Evolutionary conservation across 495 filamentous ascomycete genomes (phyloP), one percentile per base, ranked within the genome.

Genomic region (Achaetomiella virescens): DNA sequence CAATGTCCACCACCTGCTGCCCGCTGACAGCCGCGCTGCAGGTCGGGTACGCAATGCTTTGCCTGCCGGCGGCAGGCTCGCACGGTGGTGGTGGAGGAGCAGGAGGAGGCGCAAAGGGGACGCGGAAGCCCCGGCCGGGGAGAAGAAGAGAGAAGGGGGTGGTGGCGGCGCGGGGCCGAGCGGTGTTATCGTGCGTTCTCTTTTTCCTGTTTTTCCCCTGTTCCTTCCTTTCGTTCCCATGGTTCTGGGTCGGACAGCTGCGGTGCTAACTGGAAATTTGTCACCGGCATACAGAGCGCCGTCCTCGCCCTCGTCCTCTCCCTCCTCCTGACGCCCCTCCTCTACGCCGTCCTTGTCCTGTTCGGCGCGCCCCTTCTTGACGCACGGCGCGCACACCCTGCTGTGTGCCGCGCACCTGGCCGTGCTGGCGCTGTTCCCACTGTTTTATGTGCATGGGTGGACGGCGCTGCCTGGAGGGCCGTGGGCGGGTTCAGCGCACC

Each of bases 341-440:
- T 95, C 27, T 74, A 84, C 59, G 68, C 79, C 52, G 65, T 84
- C 21, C 77, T 95, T 59, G 76, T 97, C 64, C 83, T 96, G 50
- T 92, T 97, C 71, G 95, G 93, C 56, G 93, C 92, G 14, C 93
- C 93, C n/a, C 0, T 68, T 93, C 49, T 90, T 89, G 17, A 91
- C 90, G 0, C 91, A 96, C 66, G 74, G 87, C 49, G 48, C 74
- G 10, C 84, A 95, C 43, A 98, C 92, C 3, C 51, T 88, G 31
- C 82, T 96, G 27, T 85, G 82, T 69, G 88, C 89, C 2, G 79
- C 84, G 11, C 90, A 97, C 69, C 79, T 96, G 58, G 83, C 92
- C 15, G 64, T 95, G 0, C 78, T 98, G 12, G 80, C 82, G 2
- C 73, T 85, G 0, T 81, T 88, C 37, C 86, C 89, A 0, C 72